Percentiles rank a stretch among this genome's conserved stretches.
phyloP scores from a whole-genome alignment of 1,139 yeast species.

The Pneumocystis carinii region DNA sequence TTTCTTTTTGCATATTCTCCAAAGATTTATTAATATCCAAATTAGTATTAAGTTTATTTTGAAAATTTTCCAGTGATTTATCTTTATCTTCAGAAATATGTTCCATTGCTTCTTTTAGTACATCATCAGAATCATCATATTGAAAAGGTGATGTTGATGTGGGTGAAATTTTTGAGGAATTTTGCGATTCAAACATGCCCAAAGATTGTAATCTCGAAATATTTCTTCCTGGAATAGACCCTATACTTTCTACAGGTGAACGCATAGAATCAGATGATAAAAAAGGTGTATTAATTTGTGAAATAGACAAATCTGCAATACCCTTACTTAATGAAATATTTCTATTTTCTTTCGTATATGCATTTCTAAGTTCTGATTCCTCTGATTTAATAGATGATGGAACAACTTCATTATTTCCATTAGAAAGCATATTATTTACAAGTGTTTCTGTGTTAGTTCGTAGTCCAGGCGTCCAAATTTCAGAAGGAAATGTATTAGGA shows the following conservation, averaged over 20 bases:
- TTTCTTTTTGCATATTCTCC: neutral
- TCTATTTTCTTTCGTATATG: neutral
- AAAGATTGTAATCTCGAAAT: slow-evolving; percentile 2
- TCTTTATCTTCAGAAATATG: neutral
- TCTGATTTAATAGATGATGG: neutral
- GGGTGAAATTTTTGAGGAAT: neutral
- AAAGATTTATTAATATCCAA: neutral
- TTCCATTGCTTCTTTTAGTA: neutral
- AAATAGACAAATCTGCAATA: neutral
- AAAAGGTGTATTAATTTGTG: neutral
- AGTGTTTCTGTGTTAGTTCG: neutral
- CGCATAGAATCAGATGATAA: neutral
- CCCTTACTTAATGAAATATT: neutral
- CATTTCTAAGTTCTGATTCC: neutral
- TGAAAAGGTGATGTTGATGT: neutral
- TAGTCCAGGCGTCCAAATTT: neutral
- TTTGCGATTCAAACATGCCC: neutral
- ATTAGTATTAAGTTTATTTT: neutral
- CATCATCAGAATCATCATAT: neutral
- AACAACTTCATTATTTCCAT: neutral
- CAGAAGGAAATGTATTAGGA: neutral
- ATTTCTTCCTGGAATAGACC: neutral
- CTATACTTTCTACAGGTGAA: neutral
- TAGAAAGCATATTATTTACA: neutral
- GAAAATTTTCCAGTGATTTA: neutral